Conservation (phyloP, 2,329 filamentous ascomycete genomes). For the Colletotrichum phormii region DNA sequence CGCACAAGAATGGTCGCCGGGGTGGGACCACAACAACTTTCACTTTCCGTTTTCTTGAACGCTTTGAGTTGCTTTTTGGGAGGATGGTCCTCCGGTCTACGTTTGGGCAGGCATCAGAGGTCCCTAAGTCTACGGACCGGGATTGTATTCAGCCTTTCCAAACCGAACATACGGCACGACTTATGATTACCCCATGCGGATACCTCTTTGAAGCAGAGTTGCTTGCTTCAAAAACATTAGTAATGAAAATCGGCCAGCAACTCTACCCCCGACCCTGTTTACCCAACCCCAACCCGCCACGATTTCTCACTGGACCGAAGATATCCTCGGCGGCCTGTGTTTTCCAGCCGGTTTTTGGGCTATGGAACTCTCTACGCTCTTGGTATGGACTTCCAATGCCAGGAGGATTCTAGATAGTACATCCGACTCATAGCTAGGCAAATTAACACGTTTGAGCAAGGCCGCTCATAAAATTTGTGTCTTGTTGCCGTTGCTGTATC, state of each 20-base stretch:
- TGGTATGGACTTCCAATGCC: constrained; percentile 26
- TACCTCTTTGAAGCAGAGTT: constrained; percentile 37
- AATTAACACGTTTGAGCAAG: constrained; percentile 24
- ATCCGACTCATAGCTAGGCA: constrained; percentile 27
- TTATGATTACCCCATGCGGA: constrained; percentile 35
- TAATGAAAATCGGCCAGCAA: constrained; percentile 33
- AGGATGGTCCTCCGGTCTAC: constrained; percentile 35
- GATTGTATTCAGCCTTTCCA: constrained; percentile 21
- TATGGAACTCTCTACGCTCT: constrained; percentile 26
- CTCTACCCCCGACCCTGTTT: constrained; percentile 15
- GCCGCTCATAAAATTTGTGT: constrained; percentile 14
- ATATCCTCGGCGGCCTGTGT: constrained; percentile 16
- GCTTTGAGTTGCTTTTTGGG: constrained; percentile 26
- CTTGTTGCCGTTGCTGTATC: not conserved
- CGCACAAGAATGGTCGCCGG: constrained; percentile 17
- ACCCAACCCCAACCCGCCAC: constrained; percentile 7
- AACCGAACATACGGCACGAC: constrained; percentile 35
- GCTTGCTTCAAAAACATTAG: constrained; percentile 35
- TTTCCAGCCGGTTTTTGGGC: constrained; percentile 22
- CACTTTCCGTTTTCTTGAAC: constrained; percentile 15
- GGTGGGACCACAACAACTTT: constrained; percentile 9
- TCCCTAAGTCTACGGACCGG: constrained; percentile 24
- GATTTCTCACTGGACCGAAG: constrained; percentile 26
- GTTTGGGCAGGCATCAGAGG: constrained; percentile 35
- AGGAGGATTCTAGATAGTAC: constrained; percentile 30